Conservation (phyloP, 2,329 filamentous ascomycete genomes). For the Karstenula rhodostoma region DNA sequence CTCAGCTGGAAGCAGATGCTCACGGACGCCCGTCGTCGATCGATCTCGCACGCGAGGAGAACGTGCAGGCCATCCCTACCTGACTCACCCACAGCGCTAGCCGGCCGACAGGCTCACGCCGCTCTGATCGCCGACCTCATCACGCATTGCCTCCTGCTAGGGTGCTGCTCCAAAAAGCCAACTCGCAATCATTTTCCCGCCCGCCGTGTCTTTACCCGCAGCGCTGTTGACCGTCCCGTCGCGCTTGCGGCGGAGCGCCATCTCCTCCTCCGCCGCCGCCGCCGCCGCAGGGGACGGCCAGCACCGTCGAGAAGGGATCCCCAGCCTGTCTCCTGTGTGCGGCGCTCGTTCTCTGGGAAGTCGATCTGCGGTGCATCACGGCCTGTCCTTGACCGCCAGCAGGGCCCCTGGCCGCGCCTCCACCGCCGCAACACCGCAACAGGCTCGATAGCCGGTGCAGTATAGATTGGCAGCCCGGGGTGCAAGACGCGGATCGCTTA, state of each 20-base stretch:
- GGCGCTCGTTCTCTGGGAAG: slow-evolving; percentile 31
- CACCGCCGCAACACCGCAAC: slow-evolving; percentile 41
- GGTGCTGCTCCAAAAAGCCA: background rate
- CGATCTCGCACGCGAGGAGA: slow-evolving; percentile 35
- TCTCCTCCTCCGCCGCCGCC: background rate
- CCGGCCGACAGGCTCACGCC: slow-evolving; percentile 16
- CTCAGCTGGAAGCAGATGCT: slow-evolving; percentile 32
- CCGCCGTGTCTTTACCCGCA: slow-evolving; percentile 12
- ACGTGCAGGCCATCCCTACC: slow-evolving; percentile 29
- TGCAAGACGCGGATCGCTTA: slow-evolving; percentile 46
- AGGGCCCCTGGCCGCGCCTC: slow-evolving; percentile 33
- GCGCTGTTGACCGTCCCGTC: background rate
- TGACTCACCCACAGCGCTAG: slow-evolving; percentile 15
- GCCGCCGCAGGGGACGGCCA: too few relatives aligned
- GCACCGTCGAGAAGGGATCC: slow-evolving; percentile 5
- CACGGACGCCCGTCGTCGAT: slow-evolving; percentile 35
- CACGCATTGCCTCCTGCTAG: slow-evolving; percentile 13
- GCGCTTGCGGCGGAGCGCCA: background rate
- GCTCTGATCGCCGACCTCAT: slow-evolving; percentile 22
- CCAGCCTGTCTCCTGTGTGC: slow-evolving; percentile 26
- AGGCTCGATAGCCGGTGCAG: slow-evolving; percentile 48
- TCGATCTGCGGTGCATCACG: slow-evolving; percentile 52
- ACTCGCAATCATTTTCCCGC: slow-evolving; percentile 2
- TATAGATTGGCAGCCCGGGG: slow-evolving; percentile 49
- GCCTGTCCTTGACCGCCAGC: slow-evolving; percentile 47